Base-by-base conservation (phyloP, 163 green algal species). In the Chlamydomonas reinhardtii region DNA sequence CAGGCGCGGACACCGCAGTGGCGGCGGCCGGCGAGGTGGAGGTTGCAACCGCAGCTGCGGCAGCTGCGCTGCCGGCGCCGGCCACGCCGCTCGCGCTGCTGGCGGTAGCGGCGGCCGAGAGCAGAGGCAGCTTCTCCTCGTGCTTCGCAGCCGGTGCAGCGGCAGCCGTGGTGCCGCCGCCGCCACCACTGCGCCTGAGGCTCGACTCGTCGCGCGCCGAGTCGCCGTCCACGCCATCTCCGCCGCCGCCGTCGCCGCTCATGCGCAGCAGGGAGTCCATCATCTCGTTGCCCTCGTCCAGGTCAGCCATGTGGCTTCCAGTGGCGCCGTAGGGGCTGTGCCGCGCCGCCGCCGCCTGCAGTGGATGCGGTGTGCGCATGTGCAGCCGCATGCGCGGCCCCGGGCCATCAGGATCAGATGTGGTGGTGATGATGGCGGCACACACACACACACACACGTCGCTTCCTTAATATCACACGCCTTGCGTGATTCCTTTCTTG, bases 261-360 rank as follows among this genome's bases (percentile, higher is more conserved):
- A 76, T 65, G 4, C 77, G 65, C 31, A 48, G 35, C 66, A 76
- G 65, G 3, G 61, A 73, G 24, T 73, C 75, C 76, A 84, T 74
- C 64, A 52, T 54, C 27, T 84, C 76, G 48, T 66, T 66, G 64
- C 64, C 64, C 62, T 84, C 76, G n/a, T 84, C 76, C 37, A 84
- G 29, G 66, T 84, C 76, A 15, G 76, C 37, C 59, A 82, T 22
- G 62, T 82, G 75, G 12, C 19, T 17, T 8, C 48, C 19, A 29
- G 2, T 16, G 17, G 48, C 48, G 48, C 48, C 14, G 9, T 56
- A 19, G 11, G 39, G 39, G 39, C 39, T 48, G 5, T 19, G 48
- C 9, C 48, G 48, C 9, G 19, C 48, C 48, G 48, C 48, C 48
- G 48, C 48, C 48, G 48, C 48, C 48, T 56, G 48, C 48, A 14